These are phyloP conservation scores for Limnanthes douglasii DNA, from an alignment of 345 rosid genomes.

Conservation along the genomic window DNA sequence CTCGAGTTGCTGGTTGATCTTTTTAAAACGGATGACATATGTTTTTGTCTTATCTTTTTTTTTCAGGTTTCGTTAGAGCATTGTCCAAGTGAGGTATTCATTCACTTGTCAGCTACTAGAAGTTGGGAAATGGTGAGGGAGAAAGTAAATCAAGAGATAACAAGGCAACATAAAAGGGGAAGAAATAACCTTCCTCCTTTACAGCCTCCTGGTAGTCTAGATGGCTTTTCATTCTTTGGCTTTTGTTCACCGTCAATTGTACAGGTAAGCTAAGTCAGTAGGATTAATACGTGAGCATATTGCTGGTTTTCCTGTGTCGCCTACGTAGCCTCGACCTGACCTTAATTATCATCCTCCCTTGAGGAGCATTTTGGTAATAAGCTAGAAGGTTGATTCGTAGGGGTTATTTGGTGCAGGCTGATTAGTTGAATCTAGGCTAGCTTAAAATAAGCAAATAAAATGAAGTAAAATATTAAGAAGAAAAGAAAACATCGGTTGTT, in stretches of 20 bases:
- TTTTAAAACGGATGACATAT: not conserved
- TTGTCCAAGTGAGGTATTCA: conserved; percentile 62
- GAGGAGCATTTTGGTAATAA: too few relatives aligned
- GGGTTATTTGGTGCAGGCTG: too few relatives aligned
- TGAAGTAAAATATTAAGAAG: too few relatives aligned
- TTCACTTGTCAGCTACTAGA: conserved; percentile 67
- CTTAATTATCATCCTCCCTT: too few relatives aligned
- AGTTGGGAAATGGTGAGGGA: conserved; percentile 99
- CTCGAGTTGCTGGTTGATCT: not conserved
- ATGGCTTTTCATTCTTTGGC: conserved; percentile 95
- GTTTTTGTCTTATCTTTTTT: conserved; percentile 2
- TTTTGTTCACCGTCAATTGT: conserved; percentile 86
- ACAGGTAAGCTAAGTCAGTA: conserved; percentile 70
- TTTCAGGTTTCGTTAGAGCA: conserved; percentile 79
- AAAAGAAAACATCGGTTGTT: too few relatives aligned
- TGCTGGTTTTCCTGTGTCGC: too few relatives aligned
- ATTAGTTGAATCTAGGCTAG: too few relatives aligned
- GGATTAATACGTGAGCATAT: too few relatives aligned
- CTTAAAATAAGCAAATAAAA: too few relatives aligned
- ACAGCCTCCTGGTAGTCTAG: conserved; percentile 96
- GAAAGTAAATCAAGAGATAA: conserved; percentile 82
- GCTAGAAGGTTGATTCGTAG: too few relatives aligned
- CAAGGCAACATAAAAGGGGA: conserved; percentile 70
- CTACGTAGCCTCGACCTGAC: too few relatives aligned
- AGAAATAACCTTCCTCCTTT: conserved; percentile 67